A percentile compares a stretch with the other conserved stretches of the same genome.
Conservation (phyloP, 768 basidiomycete genomes). For the Leccinum boreale region DNA sequence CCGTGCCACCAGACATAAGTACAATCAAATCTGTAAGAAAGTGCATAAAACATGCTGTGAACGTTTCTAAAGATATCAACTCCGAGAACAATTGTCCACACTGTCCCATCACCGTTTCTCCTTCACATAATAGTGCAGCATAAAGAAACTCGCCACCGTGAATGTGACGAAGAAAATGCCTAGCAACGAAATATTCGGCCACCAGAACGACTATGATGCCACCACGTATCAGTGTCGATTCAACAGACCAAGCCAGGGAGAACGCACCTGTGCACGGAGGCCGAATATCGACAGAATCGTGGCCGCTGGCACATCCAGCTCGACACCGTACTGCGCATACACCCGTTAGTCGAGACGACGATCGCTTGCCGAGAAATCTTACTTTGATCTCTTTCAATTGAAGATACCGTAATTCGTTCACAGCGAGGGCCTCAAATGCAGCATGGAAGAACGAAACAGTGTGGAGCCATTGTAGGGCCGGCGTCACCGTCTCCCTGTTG, state of each 20-base stretch:
- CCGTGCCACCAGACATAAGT: not conserved
- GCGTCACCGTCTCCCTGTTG: constrained; percentile 82
- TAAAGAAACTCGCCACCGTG: constrained; percentile 72
- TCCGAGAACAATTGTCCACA: not conserved
- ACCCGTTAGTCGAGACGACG: constrained; percentile 2
- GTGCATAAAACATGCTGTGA: not conserved
- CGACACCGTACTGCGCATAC: constrained; percentile 84
- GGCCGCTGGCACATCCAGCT: constrained; percentile 93
- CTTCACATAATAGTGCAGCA: constrained; percentile 85
- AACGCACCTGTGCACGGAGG: constrained; percentile 75
- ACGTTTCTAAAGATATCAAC: not conserved
- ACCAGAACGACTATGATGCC: constrained; percentile 86
- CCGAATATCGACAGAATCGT: constrained; percentile 95
- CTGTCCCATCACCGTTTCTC: constrained; percentile 46
- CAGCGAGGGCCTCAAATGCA: constrained; percentile 95
- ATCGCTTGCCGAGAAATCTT: constrained; percentile 20
- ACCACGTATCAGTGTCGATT: constrained; percentile 6
- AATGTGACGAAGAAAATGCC: constrained; percentile 84
- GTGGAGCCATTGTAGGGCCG: constrained; percentile 78
- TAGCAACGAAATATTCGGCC: constrained; percentile 88
- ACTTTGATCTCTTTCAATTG: constrained; percentile 91
- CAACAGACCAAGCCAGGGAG: not conserved
- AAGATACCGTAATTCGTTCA: constrained; percentile 93
- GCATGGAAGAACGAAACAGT: constrained; percentile 98
- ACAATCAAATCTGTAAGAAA: not conserved